A percentile compares a stretch with the other conserved stretches of the same genome.
Conservation (phyloP, 805 yeast genomes). For the Nematodospora valgi region DNA sequence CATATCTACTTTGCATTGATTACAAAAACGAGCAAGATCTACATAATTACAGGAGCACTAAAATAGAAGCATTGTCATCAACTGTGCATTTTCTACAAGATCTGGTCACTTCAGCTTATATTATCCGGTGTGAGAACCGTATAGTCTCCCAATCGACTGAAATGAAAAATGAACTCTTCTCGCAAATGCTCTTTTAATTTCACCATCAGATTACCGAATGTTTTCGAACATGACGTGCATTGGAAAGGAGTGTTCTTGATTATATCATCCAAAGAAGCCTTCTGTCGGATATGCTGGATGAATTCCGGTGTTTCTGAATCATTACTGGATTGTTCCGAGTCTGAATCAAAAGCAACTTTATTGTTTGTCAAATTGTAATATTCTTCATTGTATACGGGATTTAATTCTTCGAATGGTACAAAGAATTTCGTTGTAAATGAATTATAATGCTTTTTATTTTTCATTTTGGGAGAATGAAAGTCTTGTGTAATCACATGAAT, state of each 20-base stretch:
- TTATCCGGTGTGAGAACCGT: too few species aligned
- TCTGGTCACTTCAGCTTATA: too few species aligned
- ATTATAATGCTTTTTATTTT: constrained; percentile 64
- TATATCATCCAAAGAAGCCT: constrained; percentile 10
- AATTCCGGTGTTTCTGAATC: constrained; percentile 1
- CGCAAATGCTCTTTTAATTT: constrained; percentile 27
- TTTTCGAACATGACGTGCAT: constrained; percentile 25
- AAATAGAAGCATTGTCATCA: too few species aligned
- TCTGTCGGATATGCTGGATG: constrained; percentile 4
- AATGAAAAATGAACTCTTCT: constrained; percentile 23
- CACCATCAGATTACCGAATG: constrained; percentile 22
- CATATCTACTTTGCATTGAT: too few species aligned
- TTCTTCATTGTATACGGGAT: constrained; percentile 14
- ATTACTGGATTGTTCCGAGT: constrained; percentile 1
- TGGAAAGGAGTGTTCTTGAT: constrained; percentile 20
- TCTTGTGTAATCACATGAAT: constrained; percentile 71
- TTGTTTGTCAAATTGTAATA: constrained; percentile 2
- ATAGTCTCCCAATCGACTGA: too few species aligned
- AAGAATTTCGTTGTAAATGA: constrained; percentile 69
- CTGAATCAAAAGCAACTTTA: constrained; percentile 5
- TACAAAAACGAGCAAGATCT: too few species aligned
- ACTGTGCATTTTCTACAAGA: too few species aligned
- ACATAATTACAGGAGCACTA: too few species aligned
- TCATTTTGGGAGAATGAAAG: constrained; percentile 50
- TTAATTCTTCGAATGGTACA: constrained; percentile 47